A percentile compares a stretch with the other conserved stretches of the same genome.
These are phyloP conservation scores for Fragaria ananassa DNA, from an alignment of 306 rosid genomes.

Conservation along the genomic window DNA sequence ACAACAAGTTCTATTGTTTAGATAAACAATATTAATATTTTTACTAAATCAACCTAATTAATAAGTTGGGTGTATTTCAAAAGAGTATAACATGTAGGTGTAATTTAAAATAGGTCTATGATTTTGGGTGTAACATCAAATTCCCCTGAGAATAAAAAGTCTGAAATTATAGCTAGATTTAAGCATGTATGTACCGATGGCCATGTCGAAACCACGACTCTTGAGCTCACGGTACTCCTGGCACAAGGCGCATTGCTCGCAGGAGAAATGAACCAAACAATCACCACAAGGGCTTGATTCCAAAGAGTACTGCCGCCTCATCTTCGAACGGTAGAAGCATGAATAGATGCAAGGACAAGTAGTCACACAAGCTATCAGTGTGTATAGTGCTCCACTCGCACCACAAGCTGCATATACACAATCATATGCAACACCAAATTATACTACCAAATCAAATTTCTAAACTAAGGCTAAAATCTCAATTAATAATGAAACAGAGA, in stretches of 20 bases:
- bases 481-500: too few species aligned
- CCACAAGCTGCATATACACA: constrained; percentile 51
- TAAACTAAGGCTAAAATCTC: not conserved
- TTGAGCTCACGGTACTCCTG: constrained; percentile 83
- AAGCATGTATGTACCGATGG: constrained; percentile 38
- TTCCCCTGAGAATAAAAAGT: not conserved
- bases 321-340: constrained; percentile 56
- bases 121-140: too few species aligned
- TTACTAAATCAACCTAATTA: too few species aligned
- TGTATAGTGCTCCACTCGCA: constrained; percentile 51
- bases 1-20: too few species aligned
- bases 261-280: constrained; percentile 56
- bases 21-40: too few species aligned
- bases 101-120: too few species aligned
- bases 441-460: not conserved
- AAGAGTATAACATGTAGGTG: too few species aligned
- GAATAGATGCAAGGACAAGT: constrained; percentile 54
- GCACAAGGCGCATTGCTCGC: constrained; percentile 60
- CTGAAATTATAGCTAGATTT: not conserved
- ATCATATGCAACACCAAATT: not conserved
- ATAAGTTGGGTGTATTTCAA: too few species aligned
- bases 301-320: constrained; percentile 48
- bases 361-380: constrained; percentile 36
- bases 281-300: constrained; percentile 42
- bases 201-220: constrained; percentile 56